Evolutionary conservation across 441 rosid species (phyloP).

Genomic region (Eugenia klotzschiana): DNA sequence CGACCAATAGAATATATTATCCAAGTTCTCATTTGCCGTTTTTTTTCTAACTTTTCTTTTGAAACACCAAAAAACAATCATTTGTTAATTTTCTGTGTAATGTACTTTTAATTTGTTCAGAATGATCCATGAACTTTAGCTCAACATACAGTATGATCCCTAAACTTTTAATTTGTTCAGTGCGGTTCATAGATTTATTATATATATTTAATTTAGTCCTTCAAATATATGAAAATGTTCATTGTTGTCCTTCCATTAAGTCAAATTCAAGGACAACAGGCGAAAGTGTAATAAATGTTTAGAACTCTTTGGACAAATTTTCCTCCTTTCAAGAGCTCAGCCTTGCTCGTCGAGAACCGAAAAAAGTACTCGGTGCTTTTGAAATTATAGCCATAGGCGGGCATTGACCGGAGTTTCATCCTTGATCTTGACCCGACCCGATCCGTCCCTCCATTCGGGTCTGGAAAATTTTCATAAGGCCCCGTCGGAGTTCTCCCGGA

Average conservation of each 20-base stretch:
- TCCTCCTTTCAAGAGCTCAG: not conserved
- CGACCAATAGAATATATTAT: not conserved
- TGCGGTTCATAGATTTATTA: too few species aligned
- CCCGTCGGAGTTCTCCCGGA: fast-evolving
- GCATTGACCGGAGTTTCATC: not conserved
- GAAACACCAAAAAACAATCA: not conserved
- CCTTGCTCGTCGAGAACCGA: not conserved
- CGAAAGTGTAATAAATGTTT: too few species aligned
- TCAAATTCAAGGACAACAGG: too few species aligned
- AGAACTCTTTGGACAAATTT: too few species aligned
- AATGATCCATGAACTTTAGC: too few species aligned
- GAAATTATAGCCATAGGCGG: not conserved
- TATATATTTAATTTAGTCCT: too few species aligned
- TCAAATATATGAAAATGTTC: too few species aligned
- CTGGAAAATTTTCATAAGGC: fast-evolving
- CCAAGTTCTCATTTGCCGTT: not conserved
- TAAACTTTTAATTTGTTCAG: too few species aligned
- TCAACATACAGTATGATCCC: too few species aligned
- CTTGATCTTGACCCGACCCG: fast-evolving
- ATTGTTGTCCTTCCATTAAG: too few species aligned
- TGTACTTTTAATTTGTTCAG: too few species aligned
- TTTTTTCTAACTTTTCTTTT: not conserved
- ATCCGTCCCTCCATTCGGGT: not conserved
- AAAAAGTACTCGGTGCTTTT: not conserved
- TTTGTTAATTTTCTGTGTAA: not conserved